phyloP scores from a whole-genome alignment of 139 green algal species.

The Closterium sp. region DNA sequence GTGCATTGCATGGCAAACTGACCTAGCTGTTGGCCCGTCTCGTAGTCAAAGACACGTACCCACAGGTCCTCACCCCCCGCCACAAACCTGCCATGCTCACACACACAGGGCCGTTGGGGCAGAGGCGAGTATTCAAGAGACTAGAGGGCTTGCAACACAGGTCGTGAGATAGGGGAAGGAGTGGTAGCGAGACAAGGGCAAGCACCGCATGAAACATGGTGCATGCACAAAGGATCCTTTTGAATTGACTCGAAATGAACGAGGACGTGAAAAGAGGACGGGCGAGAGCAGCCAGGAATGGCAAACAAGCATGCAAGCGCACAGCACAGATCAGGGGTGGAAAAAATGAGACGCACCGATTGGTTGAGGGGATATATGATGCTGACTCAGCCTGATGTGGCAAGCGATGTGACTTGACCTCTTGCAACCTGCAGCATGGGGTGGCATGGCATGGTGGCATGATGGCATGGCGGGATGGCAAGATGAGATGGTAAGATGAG shows the following conservation, averaged over 20 bases:
- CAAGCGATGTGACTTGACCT: not conserved
- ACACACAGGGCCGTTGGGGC: not conserved
- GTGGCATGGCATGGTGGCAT: too few relatives aligned
- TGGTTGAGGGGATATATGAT: not conserved
- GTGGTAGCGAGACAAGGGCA: too few relatives aligned
- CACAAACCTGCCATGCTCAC: constrained; percentile 60
- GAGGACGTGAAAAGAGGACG: too few relatives aligned
- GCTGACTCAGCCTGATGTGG: not conserved
- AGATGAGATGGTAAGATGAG: not conserved
- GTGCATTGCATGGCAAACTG: not conserved
- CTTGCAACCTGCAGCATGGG: not conserved
- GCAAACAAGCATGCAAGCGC: too few relatives aligned
- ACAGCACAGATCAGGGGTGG: not conserved
- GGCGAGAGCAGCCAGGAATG: too few relatives aligned
- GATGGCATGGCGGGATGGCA: not conserved
- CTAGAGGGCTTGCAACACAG: too few relatives aligned
- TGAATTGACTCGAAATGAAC: too few relatives aligned
- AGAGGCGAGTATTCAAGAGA: not conserved
- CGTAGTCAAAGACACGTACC: constrained; percentile 84
- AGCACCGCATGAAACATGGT: too few relatives aligned
- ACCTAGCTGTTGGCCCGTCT: constrained; percentile 72
- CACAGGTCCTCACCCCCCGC: constrained; percentile 95
- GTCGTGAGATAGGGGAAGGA: too few relatives aligned
- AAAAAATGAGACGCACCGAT: not conserved
- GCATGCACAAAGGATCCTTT: too few relatives aligned